Evolutionary conservation across 768 basidiomycete genomes (phyloP), one percentile per base, ranked within the genome.

Genomic region (Kwoniella bestiolae): DNA sequence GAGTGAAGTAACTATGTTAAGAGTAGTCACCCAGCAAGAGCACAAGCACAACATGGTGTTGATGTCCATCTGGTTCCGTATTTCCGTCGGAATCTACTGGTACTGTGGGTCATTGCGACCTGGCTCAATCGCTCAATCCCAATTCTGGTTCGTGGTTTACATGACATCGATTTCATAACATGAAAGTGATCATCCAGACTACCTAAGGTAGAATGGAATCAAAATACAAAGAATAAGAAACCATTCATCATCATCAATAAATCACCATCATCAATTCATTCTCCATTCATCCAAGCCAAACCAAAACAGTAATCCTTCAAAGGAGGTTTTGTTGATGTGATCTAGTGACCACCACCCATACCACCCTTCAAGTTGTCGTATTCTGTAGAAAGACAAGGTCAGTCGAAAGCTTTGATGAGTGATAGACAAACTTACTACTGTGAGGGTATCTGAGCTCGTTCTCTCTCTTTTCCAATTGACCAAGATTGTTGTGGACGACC

Each of bases 401-500:
- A 55, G 29, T n/a, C 3, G 5, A 25, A 21, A 47, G 46, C 18
- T 25, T 18, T 1, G 18, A 35, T 34, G n/a, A 16, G n/a, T 3
- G 0, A 16, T 21, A 11, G 34, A 6, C 1, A 85, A 76, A 74
- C 78, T 71, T 53, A 79, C 78, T 75, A 60, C 76, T 78, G 9
- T 64, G 50, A 0, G 71, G 71, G 70, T 94, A 98, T 50, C 79
- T 78, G 68, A 98, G 83, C 88, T 94, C 94, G 78, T 98, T 97
- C 31, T 85, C 82, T 59, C 84, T 85, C 65, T 79, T 82, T 71
- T 94, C 90, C 66, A 93, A 80, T 31, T 71, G 63, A 14, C 89
- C 90, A 87, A 94, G 90, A n/a, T 86, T 84, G 45, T 90, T 85
- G 76, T 88, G 91, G 38, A 92, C 90, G 28, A 89, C 84, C 66